Base-by-base conservation (phyloP, 2,329 filamentous ascomycete genomes). In the Claviceps purpurea region DNA sequence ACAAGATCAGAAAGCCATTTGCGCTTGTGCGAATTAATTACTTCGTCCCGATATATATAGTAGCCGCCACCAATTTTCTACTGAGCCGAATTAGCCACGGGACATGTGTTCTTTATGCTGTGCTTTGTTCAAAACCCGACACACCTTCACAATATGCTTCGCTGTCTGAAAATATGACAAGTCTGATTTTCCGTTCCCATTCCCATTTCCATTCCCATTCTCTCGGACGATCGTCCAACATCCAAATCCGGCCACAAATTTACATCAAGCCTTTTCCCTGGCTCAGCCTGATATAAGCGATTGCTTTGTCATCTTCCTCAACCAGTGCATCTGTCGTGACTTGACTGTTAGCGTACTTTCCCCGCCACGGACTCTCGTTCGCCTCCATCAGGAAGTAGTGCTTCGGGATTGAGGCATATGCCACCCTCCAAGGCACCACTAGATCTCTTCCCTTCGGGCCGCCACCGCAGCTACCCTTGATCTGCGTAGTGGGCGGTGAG, bases 361-460 rank as follows among this genome's bases (percentile, higher is more conserved):
- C 65, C 8, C 55, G 59, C 53, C 59, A 58, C 7, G 63, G 59
- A 39, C 49, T 52, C 1, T 58, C 55, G 45, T 60, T 60, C 1
- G 65, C 66, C 57, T 72, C 68, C 44, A 70, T 65, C 39, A 73
- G 70, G 57, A 68, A 73, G 50, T 70, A 73, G 50, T 73, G 69
- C 37, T 72, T 70, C 6, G 62, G 60, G 7, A 59, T 63, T 30
- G 64, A 60, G 4, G 63, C 64, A 49, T 69, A 73, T 0, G 62
- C 62, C 4, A 74, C 65, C 18, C 70, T 62, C 67, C 70, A 74
- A 0, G 71, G 70, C 0, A 73, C 66, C 1, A 62, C 62, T 13
- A 73, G 59, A 22, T 71, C 66, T 14, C 58, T 58, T 47, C 60
- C 61, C 34, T 60, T 54, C 1, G 70, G 69, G 0, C 66, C 69